Base-by-base conservation (phyloP, 2,329 filamentous ascomycete genomes). In the Ophiognomonia clavigignenti-juglandacearum region DNA sequence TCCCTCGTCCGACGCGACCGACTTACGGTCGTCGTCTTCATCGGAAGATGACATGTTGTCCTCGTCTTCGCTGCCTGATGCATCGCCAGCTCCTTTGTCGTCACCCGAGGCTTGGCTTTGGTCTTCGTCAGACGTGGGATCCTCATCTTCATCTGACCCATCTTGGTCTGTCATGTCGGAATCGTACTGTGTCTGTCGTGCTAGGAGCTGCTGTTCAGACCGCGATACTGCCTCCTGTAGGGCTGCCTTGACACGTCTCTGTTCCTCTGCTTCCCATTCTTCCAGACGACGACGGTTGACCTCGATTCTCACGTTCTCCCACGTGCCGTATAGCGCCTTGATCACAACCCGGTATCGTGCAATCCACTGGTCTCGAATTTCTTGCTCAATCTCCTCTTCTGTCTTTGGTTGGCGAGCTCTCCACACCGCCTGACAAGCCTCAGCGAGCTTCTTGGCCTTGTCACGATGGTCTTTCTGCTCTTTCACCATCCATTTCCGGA, bases 381-480 rank as follows among this genome's bases (percentile, higher is more conserved):
- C 92, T 13, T 79, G 80, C 57, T 91, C 83, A 16, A 96, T 76
- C 61, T 97, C 86, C 59, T 96, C 89, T 1, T 78, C 73, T 1
- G 84, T 83, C 57, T 88, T 88, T 10, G 86, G 85, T 56, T 89
- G 85, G 45, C 82, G 80, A 45, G 80, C 72, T 43, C 82, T 72
- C 85, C 86, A 91, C 61, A 85, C 84, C 13, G 88, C 85, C 44
- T 84, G 74, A 57, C 87, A 88, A 37, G 87, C 85, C 58, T 88
- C 81, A 1, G 92, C 92, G 44, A 95, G 66, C 44, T 81, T 80
- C 64, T 90, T 95, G 1, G 92, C 92, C 3, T 77, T 73, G n/a
- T 78, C 73, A 29, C 81, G 81, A 64, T 97, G 92, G 11, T 83
- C 77, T 53, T 80, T 80, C 56, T 90, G 86, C 63, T 98, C 93